Conservation (phyloP, 2,329 filamentous ascomycete species). For the Penicillium sp. region DNA sequence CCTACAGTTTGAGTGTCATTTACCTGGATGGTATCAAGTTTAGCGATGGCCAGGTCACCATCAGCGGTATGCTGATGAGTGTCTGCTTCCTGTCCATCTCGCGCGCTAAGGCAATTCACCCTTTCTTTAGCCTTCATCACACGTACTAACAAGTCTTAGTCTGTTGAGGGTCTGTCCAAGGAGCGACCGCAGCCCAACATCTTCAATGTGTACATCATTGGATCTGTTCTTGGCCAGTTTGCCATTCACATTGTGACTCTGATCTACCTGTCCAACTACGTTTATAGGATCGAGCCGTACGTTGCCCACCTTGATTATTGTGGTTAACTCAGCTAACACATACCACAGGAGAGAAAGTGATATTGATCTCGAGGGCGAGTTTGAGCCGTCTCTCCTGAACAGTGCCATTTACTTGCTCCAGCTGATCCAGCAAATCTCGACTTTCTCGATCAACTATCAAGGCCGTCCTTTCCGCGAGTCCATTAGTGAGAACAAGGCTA, state of each 20-base stretch:
- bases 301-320: constrained; percentile 36
- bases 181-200: constrained; percentile 98
- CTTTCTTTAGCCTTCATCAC: neutral
- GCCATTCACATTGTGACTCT: constrained; percentile 91
- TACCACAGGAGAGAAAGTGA: constrained; percentile 52
- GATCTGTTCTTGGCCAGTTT: constrained; percentile 94
- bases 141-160: constrained; percentile 43
- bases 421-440: constrained; percentile 97
- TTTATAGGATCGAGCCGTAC: constrained; percentile 81
- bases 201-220: constrained; percentile 98
- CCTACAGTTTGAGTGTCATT: constrained; percentile 92
- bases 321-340: constrained; percentile 24
- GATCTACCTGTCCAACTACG: constrained; percentile 88
- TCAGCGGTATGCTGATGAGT: constrained; percentile 99
- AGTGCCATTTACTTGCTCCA: constrained; percentile 95
- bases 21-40: constrained; percentile 99
- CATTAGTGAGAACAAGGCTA: constrained; percentile 90
- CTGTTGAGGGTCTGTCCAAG: constrained; percentile 87
- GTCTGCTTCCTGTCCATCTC: constrained; percentile 99
- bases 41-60: constrained; percentile 95
- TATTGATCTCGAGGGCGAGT: constrained; percentile 91
- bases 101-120: constrained; percentile 69
- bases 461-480: constrained; percentile 95
- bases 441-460: constrained; percentile 99
- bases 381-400: constrained; percentile 89